Conservation (phyloP, 371 early-diverging fungal genomes). For the Mortierella sp. region DNA sequence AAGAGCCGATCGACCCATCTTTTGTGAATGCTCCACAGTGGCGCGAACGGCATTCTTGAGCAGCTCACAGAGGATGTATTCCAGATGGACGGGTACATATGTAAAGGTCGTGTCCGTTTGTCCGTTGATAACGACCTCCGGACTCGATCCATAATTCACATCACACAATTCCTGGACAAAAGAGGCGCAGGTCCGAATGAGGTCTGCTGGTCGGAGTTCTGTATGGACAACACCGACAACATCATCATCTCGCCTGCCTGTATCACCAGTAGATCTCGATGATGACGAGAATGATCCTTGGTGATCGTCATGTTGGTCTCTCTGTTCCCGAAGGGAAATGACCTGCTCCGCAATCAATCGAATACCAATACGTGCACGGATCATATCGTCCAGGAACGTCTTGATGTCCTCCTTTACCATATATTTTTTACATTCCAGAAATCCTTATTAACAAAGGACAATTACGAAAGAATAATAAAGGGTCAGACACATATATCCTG, state of each 20-base stretch:
- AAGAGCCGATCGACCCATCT: conserved; percentile 57
- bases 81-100: conserved; percentile 95
- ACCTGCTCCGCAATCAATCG: conserved; percentile 95
- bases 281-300: conserved; percentile 24
- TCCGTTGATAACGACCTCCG: conserved; percentile 83
- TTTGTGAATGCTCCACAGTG: conserved; percentile 82
- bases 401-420: conserved; percentile 81
- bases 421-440: conserved; percentile 89
- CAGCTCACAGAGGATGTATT: conserved; percentile 94
- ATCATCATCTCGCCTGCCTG: conserved; percentile 16
- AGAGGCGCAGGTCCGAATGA: conserved; percentile 75
- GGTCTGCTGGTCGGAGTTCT: conserved; percentile 70
- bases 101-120: conserved; percentile 82
- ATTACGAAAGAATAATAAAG: conserved; percentile 1
- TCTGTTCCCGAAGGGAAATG: conserved; percentile 80
- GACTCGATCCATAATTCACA: conserved; percentile 89
- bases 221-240: conserved; percentile 93
- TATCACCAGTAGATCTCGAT: neutral
- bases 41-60: conserved; percentile 94
- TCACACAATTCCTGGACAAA: conserved; percentile 91
- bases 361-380: conserved; percentile 95
- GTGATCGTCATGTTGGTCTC: conserved; percentile 41
- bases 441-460: conserved; percentile 62
- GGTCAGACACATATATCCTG: too few species aligned
- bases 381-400: conserved; percentile 89